Evolutionary conservation across 1,284 basidiomycete species (phyloP), one percentile per base, ranked within the genome.

Genomic region (Ganoderma resinaceum): DNA sequence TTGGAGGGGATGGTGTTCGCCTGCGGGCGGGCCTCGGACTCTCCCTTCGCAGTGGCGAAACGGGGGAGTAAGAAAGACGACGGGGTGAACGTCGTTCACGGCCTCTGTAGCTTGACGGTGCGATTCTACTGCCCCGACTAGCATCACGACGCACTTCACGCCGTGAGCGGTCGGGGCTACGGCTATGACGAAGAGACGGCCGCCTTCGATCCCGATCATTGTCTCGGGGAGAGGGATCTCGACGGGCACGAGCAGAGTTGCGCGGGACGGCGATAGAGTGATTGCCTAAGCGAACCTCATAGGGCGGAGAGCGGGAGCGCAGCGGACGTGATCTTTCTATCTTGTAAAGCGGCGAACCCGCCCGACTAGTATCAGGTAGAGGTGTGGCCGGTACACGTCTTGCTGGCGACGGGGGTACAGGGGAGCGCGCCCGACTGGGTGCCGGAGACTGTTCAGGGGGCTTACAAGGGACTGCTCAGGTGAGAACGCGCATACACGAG

Each of bases 261-360:
- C 68, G 67, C 20, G 63, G 63, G 12, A 66, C 33, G n/a, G 70
- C 66, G 29, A 80, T 78, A 12, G 83, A 79, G 71, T 81, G 81
- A 55, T 80, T 80, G 31, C 80, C 82, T 38, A 81, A 72, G 70
- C 78, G 80, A 12, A 72, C 55, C 31, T 72, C 70, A 20, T 71
- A 68, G 20, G 72, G 67, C 49, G 66, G 62, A 2, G 69, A 68
- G n/a, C 65, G 70, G 14, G 63, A 37, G 3, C 66, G 66, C 35
- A 68, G 63, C 37, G 63, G 70, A 29, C 69, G 71, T 37, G 71
- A 64, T 20, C 68, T 67, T 66, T 72, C 69, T n/a, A 61, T 58
- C 37, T 49, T 71, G 61, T 70, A 73, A 9, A 46, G 20, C 1
- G 72, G 72, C 4, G 73, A 72, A 35, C 46, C 60, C 3, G 71